Evolutionary conservation across 2,329 filamentous ascomycete species (phyloP).

Genomic region (Ceratocystis huliohia): DNA sequence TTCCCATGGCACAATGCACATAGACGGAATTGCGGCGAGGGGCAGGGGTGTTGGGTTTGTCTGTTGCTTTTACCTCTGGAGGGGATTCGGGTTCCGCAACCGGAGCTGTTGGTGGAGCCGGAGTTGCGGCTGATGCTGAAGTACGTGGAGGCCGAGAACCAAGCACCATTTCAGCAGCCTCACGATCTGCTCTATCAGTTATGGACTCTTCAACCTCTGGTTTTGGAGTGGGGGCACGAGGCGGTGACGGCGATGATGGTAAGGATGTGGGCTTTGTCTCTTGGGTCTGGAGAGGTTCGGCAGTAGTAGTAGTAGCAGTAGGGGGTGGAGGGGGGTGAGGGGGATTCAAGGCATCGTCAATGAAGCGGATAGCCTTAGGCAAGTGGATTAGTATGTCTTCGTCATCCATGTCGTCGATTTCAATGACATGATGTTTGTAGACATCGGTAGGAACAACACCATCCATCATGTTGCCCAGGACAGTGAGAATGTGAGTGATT

Average conservation of each 20-base stretch:
- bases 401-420: constrained; percentile 83
- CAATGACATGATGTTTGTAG: constrained; percentile 63
- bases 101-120: not conserved
- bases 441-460: constrained; percentile 26
- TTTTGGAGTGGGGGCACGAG: not conserved
- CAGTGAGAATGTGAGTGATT: constrained; percentile 86
- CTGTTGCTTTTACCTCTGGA: not conserved
- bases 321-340: not conserved
- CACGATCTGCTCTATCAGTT: constrained; percentile 15
- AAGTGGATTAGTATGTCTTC: constrained; percentile 76
- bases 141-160: constrained; percentile 14
- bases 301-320: not conserved
- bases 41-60: not conserved
- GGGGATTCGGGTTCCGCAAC: not conserved
- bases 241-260: not conserved
- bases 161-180: constrained; percentile 14
- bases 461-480: constrained; percentile 39
- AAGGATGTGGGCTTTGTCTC: not conserved
- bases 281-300: not conserved
- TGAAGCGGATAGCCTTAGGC: constrained; percentile 66
- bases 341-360: constrained; percentile 53
- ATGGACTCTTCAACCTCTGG: constrained; percentile 11
- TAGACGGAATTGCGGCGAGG: constrained; percentile 33
- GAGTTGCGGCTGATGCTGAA: not conserved
- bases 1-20: constrained; percentile 79